Evolutionary conservation across 805 yeast species (phyloP), one percentile per base, ranked within the genome.

Genomic region (Starmerella sirachaensis): DNA sequence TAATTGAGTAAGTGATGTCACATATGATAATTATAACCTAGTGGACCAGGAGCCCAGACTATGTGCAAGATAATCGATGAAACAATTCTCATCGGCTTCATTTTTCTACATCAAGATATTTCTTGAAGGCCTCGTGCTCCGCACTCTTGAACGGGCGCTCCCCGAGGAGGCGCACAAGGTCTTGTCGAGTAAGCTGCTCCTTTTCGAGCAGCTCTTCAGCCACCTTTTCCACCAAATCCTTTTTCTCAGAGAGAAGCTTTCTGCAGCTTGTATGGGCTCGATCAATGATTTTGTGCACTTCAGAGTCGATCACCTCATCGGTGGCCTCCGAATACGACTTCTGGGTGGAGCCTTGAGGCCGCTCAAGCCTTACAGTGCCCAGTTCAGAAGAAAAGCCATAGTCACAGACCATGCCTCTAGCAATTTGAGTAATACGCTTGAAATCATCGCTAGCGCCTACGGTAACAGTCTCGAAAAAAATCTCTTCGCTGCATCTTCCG

Each of bases 391-490:
- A 78, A 93, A 85, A 83, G 21, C 95, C 95, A 41, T 82, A 69
- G 51, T 74, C 75, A 27, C 84, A 72, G 22, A 86, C 93, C 96
- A 86, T 86, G 16, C 78, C 74, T 49, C 74, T 78, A 3, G 95
- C 95, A 72, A 86, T 78, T 48, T 71, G 74, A 1, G 95, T 85
- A 26, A 85, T 82, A 55, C 86, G 83, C 59, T 83, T 82, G 65
- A 86, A 85, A 59, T 86, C 96, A 57, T 85, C 94, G 30, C 79
- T 74, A 0, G 93, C 95, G 42, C 96, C 96, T 45, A 85, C 76
- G 2, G 95, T 86, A 5, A 86, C 94, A 1, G 85, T 72, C 29
- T 71, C 71, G 57, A 85, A 86, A 58, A 85, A 88, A 28, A 86
- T 56, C 60, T 86, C 95, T 61, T 86, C 96, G 41, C 86, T 74